Base-by-base conservation (phyloP, 2,329 filamentous ascomycete genomes). In the Diaporthe destruens region DNA sequence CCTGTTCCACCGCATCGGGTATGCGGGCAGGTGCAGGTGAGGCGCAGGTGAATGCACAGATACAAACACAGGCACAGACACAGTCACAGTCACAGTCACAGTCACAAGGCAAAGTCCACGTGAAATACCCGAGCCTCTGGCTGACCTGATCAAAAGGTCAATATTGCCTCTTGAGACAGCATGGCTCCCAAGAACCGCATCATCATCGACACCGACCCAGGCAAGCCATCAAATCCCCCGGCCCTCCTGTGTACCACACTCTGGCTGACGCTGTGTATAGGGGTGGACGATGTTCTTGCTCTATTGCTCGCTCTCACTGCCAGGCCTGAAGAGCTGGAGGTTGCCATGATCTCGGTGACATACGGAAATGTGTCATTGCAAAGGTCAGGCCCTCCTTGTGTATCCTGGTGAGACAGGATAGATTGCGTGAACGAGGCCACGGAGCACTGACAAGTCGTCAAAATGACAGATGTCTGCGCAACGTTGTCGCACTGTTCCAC, bases 151-250 rank as follows among this genome's bases (percentile, higher is more conserved):
- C 53, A 14, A 4, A 4, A 34, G 29, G 18, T 42, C 65, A 44
- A 57, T 55, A 47, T 69, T 63, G 6, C 39, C 57, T 53, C 23
- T 39, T 5, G 49, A 55, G 34, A 59, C 51, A 65, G 76, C 71
- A 93, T 94, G 92, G 86, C 89, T 71, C 88, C 91, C 36, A 90
- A 90, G 77, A 90, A 89, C 78, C 91, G 92, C 78, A 92, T 99
- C 77, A 98, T 99, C 78, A 96, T 99, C 78, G 96, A 99, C 80
- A 98, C 96, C 2, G 96, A 98, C 81, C 96, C 96, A 76, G 84
- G 95, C 94, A 86, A 76, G 81, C 32, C 32, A 25, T 42, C 16
- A 25, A 57, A 32, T 23, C 12, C 34, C 14, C 49, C 42, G n/a
- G 2, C 16, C 23, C 36, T 11, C 7, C 4, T 2, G 42, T 53